phyloP scores from a whole-genome alignment of 768 basidiomycete genomes.

The Mycena venus region DNA sequence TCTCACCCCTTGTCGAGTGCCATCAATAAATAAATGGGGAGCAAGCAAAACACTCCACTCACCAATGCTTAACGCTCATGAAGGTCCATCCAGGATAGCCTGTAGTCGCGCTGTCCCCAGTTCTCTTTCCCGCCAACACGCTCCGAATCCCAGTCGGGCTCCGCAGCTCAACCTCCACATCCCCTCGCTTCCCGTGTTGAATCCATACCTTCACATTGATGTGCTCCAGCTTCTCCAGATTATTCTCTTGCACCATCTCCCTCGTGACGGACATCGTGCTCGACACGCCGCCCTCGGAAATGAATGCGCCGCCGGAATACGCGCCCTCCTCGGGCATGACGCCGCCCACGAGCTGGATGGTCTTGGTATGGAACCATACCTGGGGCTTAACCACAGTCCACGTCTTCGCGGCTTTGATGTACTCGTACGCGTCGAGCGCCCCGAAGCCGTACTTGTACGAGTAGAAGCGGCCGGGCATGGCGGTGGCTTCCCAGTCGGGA shows the following conservation, averaged over 20 bases:
- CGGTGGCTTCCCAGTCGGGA: constrained; percentile 78
- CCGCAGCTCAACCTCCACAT: constrained; percentile 90
- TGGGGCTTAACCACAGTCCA: constrained; percentile 96
- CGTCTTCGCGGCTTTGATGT: constrained; percentile 82
- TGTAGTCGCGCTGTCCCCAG: constrained; percentile 69
- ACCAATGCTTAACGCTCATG: constrained; percentile 99
- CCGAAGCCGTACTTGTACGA: constrained; percentile 97
- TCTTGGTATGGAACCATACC: constrained; percentile 85
- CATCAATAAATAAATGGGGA: neutral
- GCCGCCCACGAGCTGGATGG: constrained; percentile 75
- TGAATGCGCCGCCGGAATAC: constrained; percentile 75
- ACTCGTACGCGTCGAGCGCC: constrained; percentile 84
- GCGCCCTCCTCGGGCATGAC: constrained; percentile 65
- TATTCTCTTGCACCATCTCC: constrained; percentile 75
- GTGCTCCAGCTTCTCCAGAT: constrained; percentile 93
- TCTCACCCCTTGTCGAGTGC: constrained; percentile 82
- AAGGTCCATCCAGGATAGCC: constrained; percentile 98
- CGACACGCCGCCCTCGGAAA: constrained; percentile 73
- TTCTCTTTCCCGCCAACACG: constrained; percentile 81
- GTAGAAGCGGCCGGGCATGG: constrained; percentile 60
- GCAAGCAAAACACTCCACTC: constrained; percentile 39
- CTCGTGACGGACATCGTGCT: constrained; percentile 77
- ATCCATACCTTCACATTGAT: constrained; percentile 95
- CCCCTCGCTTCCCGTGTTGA: constrained; percentile 86
- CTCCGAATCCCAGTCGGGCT: constrained; percentile 92